Conservation (phyloP, 2,329 filamentous ascomycete genomes). For the Claviceps maximensis region DNA sequence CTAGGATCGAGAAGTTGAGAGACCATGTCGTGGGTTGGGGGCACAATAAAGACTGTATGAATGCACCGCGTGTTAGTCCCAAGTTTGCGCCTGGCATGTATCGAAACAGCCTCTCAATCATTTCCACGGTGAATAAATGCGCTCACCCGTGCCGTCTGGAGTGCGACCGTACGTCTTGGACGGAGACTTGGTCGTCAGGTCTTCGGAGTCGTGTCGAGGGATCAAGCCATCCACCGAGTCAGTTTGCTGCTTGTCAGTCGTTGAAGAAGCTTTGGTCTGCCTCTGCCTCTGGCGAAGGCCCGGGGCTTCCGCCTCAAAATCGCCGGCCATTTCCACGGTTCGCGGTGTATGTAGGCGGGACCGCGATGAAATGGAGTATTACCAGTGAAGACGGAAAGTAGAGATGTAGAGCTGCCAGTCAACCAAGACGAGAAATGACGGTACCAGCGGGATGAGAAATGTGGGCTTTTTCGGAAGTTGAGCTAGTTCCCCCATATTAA, state of each 20-base stretch:
- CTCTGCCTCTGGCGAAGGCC: constrained; percentile 4
- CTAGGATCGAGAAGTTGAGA: constrained; percentile 89
- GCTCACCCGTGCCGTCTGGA: constrained; percentile 77
- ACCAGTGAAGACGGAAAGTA: neutral
- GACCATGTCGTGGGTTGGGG: constrained; percentile 97
- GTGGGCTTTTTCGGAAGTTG: neutral
- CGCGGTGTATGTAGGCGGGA: neutral
- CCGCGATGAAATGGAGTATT: neutral
- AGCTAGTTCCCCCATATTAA: neutral
- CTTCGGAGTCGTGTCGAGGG: neutral
- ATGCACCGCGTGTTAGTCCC: constrained; percentile 6
- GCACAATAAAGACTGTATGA: constrained; percentile 75
- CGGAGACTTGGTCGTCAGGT: constrained; percentile 14
- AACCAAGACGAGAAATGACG: neutral
- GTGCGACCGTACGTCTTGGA: constrained; percentile 77
- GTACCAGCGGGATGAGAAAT: neutral
- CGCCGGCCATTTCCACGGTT: neutral
- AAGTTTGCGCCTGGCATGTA: neutral
- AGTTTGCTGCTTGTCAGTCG: neutral
- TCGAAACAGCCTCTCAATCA: neutral
- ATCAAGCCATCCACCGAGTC: neutral
- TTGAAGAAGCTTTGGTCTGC: neutral
- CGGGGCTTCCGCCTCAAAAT: constrained; percentile 1
- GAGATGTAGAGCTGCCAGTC: neutral
- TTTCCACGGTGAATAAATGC: neutral